Evolutionary conservation across 1,284 basidiomycete genomes (phyloP).

Genomic region (Ustilago trichophora): DNA sequence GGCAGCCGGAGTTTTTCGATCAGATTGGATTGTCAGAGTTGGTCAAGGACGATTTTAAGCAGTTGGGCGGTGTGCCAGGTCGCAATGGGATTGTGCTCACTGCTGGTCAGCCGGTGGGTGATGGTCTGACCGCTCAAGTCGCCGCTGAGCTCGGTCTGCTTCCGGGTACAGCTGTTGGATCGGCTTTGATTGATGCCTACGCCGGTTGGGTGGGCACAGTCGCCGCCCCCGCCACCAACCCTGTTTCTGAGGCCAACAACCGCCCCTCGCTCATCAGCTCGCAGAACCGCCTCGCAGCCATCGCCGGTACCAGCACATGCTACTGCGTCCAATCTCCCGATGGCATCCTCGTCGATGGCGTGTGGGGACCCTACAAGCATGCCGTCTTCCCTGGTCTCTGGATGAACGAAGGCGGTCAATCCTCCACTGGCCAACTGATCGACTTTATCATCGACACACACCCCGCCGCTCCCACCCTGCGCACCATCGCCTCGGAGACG

Average conservation of each 20-base stretch:
- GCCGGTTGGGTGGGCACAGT: slow-evolving; percentile 99
- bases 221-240: slow-evolving; percentile 76
- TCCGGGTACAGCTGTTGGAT: slow-evolving; percentile 92
- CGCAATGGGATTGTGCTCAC: slow-evolving; percentile 76
- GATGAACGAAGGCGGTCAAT: slow-evolving; percentile 99
- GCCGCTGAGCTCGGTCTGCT: slow-evolving; percentile 85
- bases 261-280: slow-evolving; percentile 53
- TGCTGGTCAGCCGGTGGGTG: slow-evolving; percentile 90
- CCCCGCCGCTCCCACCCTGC: slow-evolving; percentile 78
- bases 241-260: slow-evolving; percentile 68
- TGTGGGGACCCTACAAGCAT: slow-evolving; percentile 95
- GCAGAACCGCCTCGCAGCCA: slow-evolving; percentile 81
- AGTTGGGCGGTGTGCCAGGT: slow-evolving; percentile 78
- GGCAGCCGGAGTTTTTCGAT: slow-evolving; percentile 63
- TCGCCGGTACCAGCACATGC: slow-evolving; percentile 95
- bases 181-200: slow-evolving; percentile 95
- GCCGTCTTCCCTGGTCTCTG: slow-evolving; percentile 81
- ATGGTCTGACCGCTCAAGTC: slow-evolving; percentile 79
- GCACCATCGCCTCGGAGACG: slow-evolving; percentile 70
- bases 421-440: slow-evolving; percentile 96
- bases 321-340: slow-evolving; percentile 77
- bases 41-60: slow-evolving; percentile 74
- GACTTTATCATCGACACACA: slow-evolving; percentile 95
- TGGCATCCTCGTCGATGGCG: slow-evolving; percentile 87
- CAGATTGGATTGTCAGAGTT: slow-evolving; percentile 66